Evolutionary conservation across 1,284 basidiomycete genomes (phyloP), one percentile per base, ranked within the genome.

Genomic region (Xanthoconium separans): DNA sequence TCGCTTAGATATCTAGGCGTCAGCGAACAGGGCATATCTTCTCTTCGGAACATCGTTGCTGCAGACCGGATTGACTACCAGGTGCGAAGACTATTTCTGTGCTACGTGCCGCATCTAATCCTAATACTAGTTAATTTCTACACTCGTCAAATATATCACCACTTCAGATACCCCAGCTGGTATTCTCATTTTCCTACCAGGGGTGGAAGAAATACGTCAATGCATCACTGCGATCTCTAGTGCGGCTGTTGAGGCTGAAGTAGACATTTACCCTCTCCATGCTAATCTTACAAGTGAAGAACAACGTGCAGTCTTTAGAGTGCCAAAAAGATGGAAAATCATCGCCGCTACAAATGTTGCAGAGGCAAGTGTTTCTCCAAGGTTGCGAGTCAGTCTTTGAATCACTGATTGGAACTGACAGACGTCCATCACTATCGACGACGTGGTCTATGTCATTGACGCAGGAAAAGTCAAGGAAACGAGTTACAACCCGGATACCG

Each of bases 401-500:
- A 5, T 33, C 33, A 16, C 50, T 64, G 2, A 69, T 31, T 9
- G 27, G 9, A 16, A 42, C 12, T 7, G 40, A 34, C 75, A 97
- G 82, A 97, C 95, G 1, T 95, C 91, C 5, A 94, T 98, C 58
- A 98, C 95, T 1, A 96, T 98, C 58, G 90, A 95, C 62, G 93
- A 95, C 61, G 82, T 95, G 29, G 78, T 91, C 31, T 93, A 89
- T 63, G 93, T 95, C 16, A 81, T 96, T 39, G 93, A 95, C 62
- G 76, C 84, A 0, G 95, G 95, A 2, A 89, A 87, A 66, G 93
- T 94, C 65, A 97, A 97, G 72, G 93, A 97, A 74, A 93, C 83
- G 4, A 83, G 83, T 56, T 95, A 89, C 66, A 92, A 95, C 63
- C 75, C 87, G 0, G 86, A 88, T 41, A 84, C 78, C 10, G 85